Evolutionary conservation across 257 asterid species (phyloP).

Genomic region (Fraxinus excelsior): DNA sequence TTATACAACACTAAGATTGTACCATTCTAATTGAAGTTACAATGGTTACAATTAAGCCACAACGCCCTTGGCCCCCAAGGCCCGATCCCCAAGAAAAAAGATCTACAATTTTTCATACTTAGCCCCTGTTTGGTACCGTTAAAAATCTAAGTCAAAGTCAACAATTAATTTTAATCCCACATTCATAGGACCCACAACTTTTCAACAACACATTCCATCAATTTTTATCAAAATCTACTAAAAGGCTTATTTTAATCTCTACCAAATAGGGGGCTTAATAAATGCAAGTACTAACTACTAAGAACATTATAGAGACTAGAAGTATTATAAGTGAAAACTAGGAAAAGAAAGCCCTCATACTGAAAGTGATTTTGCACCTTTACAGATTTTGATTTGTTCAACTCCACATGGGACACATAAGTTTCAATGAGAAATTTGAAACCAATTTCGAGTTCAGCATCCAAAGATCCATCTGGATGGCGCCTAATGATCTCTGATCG

Average conservation of each 20-base stretch:
- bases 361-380: constrained; percentile 54
- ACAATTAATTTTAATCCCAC: too few species aligned
- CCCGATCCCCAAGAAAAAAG: neutral
- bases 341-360: constrained; percentile 1
- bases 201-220: too few species aligned
- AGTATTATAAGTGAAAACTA: neutral
- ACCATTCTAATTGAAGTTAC: neutral
- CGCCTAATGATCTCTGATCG: constrained; percentile 70
- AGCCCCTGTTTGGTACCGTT: too few species aligned
- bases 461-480: constrained; percentile 82
- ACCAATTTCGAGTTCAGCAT: constrained; percentile 93
- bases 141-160: too few species aligned
- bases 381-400: constrained; percentile 55
- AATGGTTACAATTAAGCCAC: neutral
- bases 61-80: neutral
- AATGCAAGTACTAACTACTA: neutral
- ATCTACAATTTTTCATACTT: neutral
- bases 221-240: too few species aligned
- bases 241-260: too few species aligned
- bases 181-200: too few species aligned
- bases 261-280: neutral
- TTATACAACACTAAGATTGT: neutral
- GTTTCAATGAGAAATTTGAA: constrained; percentile 92
- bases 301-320: neutral
- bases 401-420: constrained; percentile 82